Percentiles rank a stretch among this genome's conserved stretches.
These are phyloP conservation scores for Beauveria sp. DNA, from an alignment of 2,329 filamentous ascomycete species.

Conservation along the genomic window DNA sequence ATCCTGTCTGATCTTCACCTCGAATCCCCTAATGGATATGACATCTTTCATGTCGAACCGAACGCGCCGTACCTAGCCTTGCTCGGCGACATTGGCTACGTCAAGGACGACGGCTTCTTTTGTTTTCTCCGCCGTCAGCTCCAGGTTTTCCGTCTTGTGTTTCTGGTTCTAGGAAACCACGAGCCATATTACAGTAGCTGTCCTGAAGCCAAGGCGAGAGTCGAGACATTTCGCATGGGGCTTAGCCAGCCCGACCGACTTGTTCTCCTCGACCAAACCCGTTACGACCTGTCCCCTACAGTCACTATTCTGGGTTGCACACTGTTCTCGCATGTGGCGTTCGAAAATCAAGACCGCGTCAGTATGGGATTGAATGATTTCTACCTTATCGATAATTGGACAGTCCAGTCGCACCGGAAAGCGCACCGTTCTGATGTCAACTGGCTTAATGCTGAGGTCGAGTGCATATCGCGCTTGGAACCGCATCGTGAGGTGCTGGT, in stretches of 20 bases:
- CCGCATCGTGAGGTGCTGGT: slow-evolving; percentile 23
- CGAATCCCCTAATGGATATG: slow-evolving; percentile 30
- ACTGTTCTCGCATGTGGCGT: slow-evolving; percentile 30
- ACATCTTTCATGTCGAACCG: slow-evolving; percentile 25
- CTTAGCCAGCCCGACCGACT: slow-evolving; percentile 1
- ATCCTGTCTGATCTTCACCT: slow-evolving; percentile 35
- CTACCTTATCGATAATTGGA: slow-evolving; percentile 26
- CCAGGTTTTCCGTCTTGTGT: slow-evolving; percentile 30
- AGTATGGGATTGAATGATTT: slow-evolving; percentile 16
- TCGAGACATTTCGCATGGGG: slow-evolving; percentile 1
- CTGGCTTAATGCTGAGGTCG: slow-evolving; percentile 21
- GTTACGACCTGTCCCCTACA: slow-evolving; percentile 15
- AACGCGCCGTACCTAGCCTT: slow-evolving; percentile 37
- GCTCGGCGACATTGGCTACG: slow-evolving; percentile 39
- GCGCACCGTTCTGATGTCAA: slow-evolving; percentile 17
- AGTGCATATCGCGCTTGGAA: slow-evolving; percentile 8
- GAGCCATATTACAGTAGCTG: slow-evolving; percentile 29
- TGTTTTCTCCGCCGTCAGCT: slow-evolving; percentile 34
- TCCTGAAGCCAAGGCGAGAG: neutral
- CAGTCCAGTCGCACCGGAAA: slow-evolving; percentile 16
- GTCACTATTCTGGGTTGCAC: slow-evolving; percentile 36
- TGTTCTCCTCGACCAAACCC: neutral
- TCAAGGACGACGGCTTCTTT: slow-evolving; percentile 30
- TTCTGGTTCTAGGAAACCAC: slow-evolving; percentile 40
- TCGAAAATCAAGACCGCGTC: slow-evolving; percentile 22